phyloP scores from a whole-genome alignment of 805 yeast genomes.

The Lipomyces chichibuensis region DNA sequence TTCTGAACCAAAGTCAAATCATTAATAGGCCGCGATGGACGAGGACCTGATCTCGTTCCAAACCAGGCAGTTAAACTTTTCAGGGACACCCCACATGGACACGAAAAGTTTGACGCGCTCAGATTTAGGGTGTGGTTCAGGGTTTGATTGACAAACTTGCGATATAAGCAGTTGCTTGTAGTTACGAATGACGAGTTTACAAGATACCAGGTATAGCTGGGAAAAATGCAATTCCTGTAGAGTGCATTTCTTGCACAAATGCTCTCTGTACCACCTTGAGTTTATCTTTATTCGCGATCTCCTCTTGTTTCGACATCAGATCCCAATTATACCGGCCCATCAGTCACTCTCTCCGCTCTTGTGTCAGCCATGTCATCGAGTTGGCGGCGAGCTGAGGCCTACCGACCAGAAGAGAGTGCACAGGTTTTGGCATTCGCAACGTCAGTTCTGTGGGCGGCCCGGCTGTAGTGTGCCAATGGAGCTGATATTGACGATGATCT shows the following conservation, averaged over 20 bases:
- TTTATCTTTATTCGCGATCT: slow-evolving; percentile 1
- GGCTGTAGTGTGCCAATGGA: slow-evolving; percentile 45
- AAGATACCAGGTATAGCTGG: slow-evolving; percentile 1
- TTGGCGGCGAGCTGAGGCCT: slow-evolving; percentile 8
- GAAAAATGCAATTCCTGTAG: too few relatives aligned
- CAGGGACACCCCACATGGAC: too few relatives aligned
- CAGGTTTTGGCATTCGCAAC: slow-evolving; percentile 1
- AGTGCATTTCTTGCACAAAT: not conserved
- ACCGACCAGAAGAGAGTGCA: slow-evolving; percentile 6
- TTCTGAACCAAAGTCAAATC: too few relatives aligned
- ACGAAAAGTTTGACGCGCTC: too few relatives aligned
- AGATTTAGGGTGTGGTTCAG: too few relatives aligned
- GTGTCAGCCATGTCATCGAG: slow-evolving; percentile 1
- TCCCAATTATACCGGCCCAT: slow-evolving; percentile 10
- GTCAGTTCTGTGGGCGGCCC: slow-evolving; percentile 37
- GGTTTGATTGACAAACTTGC: not conserved
- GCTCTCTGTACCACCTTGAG: slow-evolving; percentile 6
- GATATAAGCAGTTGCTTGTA: too few relatives aligned
- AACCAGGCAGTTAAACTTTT: too few relatives aligned
- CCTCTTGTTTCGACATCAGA: slow-evolving; percentile 6
- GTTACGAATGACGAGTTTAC: slow-evolving; percentile 2
- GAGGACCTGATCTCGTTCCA: too few relatives aligned
- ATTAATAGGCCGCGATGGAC: too few relatives aligned
- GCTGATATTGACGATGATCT: slow-evolving; percentile 46
- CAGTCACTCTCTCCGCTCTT: slow-evolving; percentile 6